Percentiles rank a stretch among this genome's conserved stretches.
phyloP scores from a whole-genome alignment of 2,329 filamentous ascomycete genomes.

The Aspergillus fijiensis region DNA sequence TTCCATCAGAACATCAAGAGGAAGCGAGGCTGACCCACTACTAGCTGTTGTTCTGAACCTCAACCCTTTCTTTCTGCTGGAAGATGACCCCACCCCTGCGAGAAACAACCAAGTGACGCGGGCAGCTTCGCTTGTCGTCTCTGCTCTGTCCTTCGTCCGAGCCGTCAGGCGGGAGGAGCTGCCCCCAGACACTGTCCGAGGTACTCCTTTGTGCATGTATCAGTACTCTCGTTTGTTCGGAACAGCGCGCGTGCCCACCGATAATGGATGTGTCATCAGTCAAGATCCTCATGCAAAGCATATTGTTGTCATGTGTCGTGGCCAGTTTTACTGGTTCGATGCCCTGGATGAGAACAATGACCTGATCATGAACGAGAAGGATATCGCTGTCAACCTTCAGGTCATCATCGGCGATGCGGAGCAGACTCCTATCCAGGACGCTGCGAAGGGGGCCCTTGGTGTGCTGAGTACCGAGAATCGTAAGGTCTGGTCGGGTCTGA shows the following conservation, averaged over 20 bases:
- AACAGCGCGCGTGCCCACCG: conserved; percentile 88
- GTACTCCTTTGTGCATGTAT: conserved; percentile 92
- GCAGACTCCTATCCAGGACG: conserved; percentile 86
- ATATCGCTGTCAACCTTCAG: conserved; percentile 85
- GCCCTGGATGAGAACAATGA: conserved; percentile 93
- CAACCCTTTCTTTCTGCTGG: conserved; percentile 95
- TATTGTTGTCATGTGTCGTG: conserved; percentile 86
- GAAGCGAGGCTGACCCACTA: conserved; percentile 10
- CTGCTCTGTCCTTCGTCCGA: conserved; percentile 85
- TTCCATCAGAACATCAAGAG: not conserved
- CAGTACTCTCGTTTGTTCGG: conserved; percentile 95
- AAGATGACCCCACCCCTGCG: conserved; percentile 95
- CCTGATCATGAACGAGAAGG: conserved; percentile 94
- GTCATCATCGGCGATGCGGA: conserved; percentile 89
- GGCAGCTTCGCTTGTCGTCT: conserved; percentile 86
- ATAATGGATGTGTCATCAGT: conserved; percentile 92
- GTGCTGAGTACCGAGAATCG: conserved; percentile 95
- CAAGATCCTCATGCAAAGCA: conserved; percentile 93
- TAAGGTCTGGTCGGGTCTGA: conserved; percentile 89
- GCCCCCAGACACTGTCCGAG: conserved; percentile 80
- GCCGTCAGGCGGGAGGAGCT: conserved; percentile 92
- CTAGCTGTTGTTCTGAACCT: conserved; percentile 85
- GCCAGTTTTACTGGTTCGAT: conserved; percentile 99
- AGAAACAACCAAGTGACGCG: conserved; percentile 95
- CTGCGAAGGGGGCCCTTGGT: conserved; percentile 90